phyloP scores from a whole-genome alignment of 306 rosid genomes.

The Cicer yamashitae region DNA sequence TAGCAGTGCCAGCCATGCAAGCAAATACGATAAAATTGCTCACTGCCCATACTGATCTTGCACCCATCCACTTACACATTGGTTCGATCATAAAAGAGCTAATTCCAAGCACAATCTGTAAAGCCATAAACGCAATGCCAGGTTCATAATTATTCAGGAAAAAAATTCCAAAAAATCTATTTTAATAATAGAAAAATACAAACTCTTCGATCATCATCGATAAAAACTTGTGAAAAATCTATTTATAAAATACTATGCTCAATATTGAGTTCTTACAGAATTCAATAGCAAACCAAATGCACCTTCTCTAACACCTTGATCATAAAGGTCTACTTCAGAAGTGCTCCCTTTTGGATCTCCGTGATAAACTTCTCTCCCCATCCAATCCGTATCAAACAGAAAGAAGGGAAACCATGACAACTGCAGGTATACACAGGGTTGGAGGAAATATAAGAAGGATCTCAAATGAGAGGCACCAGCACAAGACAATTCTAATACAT shows the following conservation, averaged over 20 bases:
- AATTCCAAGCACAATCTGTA: conserved; percentile 90
- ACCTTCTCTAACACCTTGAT: conserved; percentile 99
- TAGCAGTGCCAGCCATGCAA: conserved; percentile 94
- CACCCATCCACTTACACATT: conserved; percentile 87
- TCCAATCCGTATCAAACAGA: conserved; percentile 98
- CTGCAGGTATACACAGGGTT: conserved; percentile 56
- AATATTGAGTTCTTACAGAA: conserved; percentile 92
- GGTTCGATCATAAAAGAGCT: conserved; percentile 96
- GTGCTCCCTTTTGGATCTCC: conserved; percentile 87
- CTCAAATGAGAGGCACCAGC: conserved; percentile 42
- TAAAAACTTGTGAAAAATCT: conserved; percentile 9
- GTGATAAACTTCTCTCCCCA: conserved; percentile 99
- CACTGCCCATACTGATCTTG: conserved; percentile 92
- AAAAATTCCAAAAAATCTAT: not conserved
- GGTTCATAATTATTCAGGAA: conserved; percentile 29
- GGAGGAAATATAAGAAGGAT: conserved; percentile 38
- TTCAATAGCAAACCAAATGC: conserved; percentile 99
- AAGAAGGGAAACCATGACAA: conserved; percentile 98
- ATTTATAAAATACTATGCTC: conserved; percentile 37
- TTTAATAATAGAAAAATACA: conserved; percentile 10
- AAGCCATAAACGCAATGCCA: conserved; percentile 36
- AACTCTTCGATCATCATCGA: conserved; percentile 7
- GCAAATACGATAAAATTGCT: conserved; percentile 93
- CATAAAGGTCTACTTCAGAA: conserved; percentile 63
- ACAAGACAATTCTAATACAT: conserved; percentile 31